Evolutionary conservation across 164 flowering plant genomes (phyloP).

Genomic region (Umbellularia californica): DNA sequence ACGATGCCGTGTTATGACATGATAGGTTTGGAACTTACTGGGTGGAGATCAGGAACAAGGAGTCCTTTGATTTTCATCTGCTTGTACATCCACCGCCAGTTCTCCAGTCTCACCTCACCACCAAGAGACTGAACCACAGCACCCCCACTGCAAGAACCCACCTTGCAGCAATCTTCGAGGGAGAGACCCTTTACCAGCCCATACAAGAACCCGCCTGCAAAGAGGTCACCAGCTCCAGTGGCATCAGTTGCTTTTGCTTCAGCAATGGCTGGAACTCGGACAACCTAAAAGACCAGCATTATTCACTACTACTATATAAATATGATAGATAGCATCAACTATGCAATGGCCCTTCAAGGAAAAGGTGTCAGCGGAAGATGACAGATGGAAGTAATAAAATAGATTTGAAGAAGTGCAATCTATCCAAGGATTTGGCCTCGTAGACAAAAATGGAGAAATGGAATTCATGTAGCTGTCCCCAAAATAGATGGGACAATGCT

Average conservation of each 20-base stretch:
- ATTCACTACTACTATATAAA: neutral
- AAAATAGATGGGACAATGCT: too few species aligned
- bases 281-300: constrained; percentile 41
- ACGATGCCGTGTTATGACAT: neutral
- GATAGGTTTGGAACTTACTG: neutral
- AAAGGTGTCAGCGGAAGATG: neutral
- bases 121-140: constrained; percentile 84
- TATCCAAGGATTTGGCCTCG: too few species aligned
- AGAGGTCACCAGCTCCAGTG: constrained; percentile 97
- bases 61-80: constrained; percentile 79
- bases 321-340: neutral
- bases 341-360: neutral
- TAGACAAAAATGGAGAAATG: too few species aligned
- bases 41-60: constrained; percentile 37
- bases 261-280: constrained; percentile 72
- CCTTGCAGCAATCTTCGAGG: constrained; percentile 79
- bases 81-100: constrained; percentile 93
- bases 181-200: constrained; percentile 78
- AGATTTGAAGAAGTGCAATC: too few species aligned
- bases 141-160: constrained; percentile 94
- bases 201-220: constrained; percentile 88
- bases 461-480: too few species aligned
- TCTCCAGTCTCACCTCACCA: constrained; percentile 86
- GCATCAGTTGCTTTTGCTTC: constrained; percentile 70
- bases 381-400: too few species aligned